Conservation (phyloP, 169 alveolate genomes). For the Plasmodium gaboni region DNA sequence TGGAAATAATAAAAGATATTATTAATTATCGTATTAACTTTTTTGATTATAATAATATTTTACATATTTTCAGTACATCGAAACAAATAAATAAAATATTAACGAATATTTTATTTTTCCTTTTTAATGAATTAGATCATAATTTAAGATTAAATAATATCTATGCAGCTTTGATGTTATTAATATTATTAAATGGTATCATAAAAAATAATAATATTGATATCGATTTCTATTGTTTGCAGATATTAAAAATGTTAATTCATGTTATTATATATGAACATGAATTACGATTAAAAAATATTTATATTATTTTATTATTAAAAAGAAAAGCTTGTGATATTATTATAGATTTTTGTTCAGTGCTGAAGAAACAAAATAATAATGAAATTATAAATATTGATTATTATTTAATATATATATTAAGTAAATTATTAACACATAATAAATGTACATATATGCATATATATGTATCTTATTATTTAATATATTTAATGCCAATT, state of each 20-base stretch:
- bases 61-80: constrained; percentile 62
- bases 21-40: constrained; percentile 55
- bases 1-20: constrained; percentile 72
- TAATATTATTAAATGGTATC: constrained; percentile 56
- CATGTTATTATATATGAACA: constrained; percentile 74
- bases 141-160: constrained; percentile 52
- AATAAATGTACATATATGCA: constrained; percentile 72
- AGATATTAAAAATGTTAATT: constrained; percentile 63
- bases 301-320: constrained; percentile 57
- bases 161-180: constrained; percentile 59
- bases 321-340: constrained; percentile 75
- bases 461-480: constrained; percentile 58
- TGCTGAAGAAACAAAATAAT: constrained; percentile 34
- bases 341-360: constrained; percentile 38
- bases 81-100: constrained; percentile 55
- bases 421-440: constrained; percentile 70
- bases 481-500: constrained; percentile 71
- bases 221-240: constrained; percentile 63
- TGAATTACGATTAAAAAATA: constrained; percentile 67
- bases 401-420: constrained; percentile 54
- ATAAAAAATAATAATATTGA: constrained; percentile 50
- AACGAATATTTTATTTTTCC: constrained; percentile 54
- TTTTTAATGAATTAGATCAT: constrained; percentile 72
- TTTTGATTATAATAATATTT: constrained; percentile 65
- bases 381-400: constrained; percentile 74